These are phyloP conservation scores for Carex myosuroides DNA, from an alignment of 176 grass and related monocot genomes.

Conservation along the genomic window DNA sequence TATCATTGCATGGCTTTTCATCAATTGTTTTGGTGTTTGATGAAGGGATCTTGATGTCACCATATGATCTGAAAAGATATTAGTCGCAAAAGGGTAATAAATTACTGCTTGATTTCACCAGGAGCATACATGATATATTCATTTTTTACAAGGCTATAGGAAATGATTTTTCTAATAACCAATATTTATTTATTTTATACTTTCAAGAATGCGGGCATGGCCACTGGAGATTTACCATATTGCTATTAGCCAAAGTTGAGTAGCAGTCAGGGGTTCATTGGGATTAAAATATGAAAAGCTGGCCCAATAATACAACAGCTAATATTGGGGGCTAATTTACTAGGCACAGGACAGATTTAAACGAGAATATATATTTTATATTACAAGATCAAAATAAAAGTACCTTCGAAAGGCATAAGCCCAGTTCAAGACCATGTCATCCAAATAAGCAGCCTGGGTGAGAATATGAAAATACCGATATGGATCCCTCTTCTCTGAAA, in stretches of 20 bases:
- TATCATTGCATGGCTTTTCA: conserved; percentile 24
- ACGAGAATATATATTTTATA: neutral
- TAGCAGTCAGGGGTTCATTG: neutral
- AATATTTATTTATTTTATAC: neutral
- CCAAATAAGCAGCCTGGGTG: conserved; percentile 81
- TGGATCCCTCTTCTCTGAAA: conserved; percentile 58
- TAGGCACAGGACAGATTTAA: neutral
- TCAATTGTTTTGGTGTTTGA: conserved; percentile 27
- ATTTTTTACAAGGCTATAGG: neutral
- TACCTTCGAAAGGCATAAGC: conserved; percentile 86
- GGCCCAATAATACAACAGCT: neutral
- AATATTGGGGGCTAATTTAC: neutral
- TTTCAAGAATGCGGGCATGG: neutral
- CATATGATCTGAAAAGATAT: conserved; percentile 54
- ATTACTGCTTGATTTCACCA: neutral
- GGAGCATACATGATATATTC: neutral
- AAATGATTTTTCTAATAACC: neutral
- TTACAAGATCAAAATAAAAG: conserved; percentile 19
- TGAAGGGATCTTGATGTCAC: conserved; percentile 36
- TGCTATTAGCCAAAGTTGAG: neutral
- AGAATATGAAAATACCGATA: conserved; percentile 69
- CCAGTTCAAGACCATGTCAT: conserved; percentile 82
- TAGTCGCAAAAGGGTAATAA: conserved; percentile 17
- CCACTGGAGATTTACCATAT: neutral
- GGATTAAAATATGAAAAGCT: neutral